Evolutionary conservation across 768 basidiomycete genomes (phyloP).

Genomic region (Lentinula sp.): DNA sequence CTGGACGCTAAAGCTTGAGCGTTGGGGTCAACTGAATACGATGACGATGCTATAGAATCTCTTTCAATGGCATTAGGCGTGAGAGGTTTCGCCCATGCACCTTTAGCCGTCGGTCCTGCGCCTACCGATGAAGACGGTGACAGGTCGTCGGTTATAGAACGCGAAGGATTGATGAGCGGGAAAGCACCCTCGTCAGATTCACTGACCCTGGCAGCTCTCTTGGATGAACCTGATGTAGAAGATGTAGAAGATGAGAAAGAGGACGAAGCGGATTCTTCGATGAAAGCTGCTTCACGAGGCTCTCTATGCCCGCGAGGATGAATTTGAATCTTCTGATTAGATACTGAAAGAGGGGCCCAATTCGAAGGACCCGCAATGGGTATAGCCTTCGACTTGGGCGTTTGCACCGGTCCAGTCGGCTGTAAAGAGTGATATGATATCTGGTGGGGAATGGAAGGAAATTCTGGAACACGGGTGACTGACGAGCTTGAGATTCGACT

Average conservation of each 20-base stretch:
- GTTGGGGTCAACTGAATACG: not conserved
- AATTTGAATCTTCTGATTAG: constrained; percentile 50
- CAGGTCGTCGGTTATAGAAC: not conserved
- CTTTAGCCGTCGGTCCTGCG: not conserved
- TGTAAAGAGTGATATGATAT: constrained; percentile 17
- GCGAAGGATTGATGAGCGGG: not conserved
- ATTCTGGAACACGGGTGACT: not conserved
- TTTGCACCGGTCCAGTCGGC: constrained; percentile 9
- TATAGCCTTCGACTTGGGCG: constrained; percentile 11
- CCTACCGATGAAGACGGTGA: not conserved
- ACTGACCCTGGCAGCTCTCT: not conserved
- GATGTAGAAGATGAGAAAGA: constrained; percentile 22
- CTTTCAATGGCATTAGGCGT: not conserved
- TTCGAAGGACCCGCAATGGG: constrained; percentile 16
- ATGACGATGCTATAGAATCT: not conserved
- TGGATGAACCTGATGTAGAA: constrained; percentile 20
- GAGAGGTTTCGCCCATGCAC: constrained; percentile 3
- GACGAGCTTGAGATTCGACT: not conserved
- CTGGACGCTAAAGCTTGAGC: not conserved
- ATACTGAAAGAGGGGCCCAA: constrained; percentile 21
- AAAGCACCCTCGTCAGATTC: not conserved
- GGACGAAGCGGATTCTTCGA: constrained; percentile 18
- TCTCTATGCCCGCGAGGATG: constrained; percentile 45
- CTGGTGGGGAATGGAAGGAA: not conserved
- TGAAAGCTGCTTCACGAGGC: constrained; percentile 47